Evolutionary conservation across 2,329 filamentous ascomycete genomes (phyloP).

Genomic region (Alternaria rosae): DNA sequence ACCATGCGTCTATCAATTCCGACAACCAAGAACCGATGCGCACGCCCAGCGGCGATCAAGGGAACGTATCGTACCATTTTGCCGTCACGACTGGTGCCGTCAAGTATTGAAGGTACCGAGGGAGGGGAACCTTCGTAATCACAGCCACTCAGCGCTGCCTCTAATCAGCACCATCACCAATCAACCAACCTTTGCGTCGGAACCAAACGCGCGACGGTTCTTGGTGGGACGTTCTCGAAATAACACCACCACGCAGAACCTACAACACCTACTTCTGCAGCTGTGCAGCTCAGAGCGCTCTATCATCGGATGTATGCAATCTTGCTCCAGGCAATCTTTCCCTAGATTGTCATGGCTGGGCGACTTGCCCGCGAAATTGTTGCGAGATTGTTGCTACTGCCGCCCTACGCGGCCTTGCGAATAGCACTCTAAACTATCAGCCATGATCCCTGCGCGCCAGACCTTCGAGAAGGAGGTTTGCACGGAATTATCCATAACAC

Average conservation of each 20-base stretch:
- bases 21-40: slow-evolving; percentile 12
- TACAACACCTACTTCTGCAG: slow-evolving; percentile 6
- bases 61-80: slow-evolving; percentile 21
- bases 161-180: slow-evolving; percentile 6
- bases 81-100: slow-evolving; percentile 21
- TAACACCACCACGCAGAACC: slow-evolving; percentile 12
- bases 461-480: slow-evolving; percentile 34
- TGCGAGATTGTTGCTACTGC: slow-evolving; percentile 1
- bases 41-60: slow-evolving; percentile 7
- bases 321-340: neutral
- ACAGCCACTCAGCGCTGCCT: slow-evolving; percentile 10
- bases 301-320: neutral
- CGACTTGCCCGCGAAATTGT: slow-evolving; percentile 8
- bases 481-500: slow-evolving; percentile 25
- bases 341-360: slow-evolving; percentile 4
- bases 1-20: slow-evolving; percentile 16
- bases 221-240: slow-evolving; percentile 15
- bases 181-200: slow-evolving; percentile 12
- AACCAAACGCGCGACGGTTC: slow-evolving; percentile 18
- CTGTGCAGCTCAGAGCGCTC: neutral
- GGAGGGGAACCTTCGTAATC: slow-evolving; percentile 23
- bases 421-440: slow-evolving; percentile 12
- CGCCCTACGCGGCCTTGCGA: slow-evolving; percentile 27
- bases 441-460: slow-evolving; percentile 25
- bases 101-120: slow-evolving; percentile 25